Conservation (phyloP, 2,329 filamentous ascomycete species). For the Verruconis gallopava region DNA sequence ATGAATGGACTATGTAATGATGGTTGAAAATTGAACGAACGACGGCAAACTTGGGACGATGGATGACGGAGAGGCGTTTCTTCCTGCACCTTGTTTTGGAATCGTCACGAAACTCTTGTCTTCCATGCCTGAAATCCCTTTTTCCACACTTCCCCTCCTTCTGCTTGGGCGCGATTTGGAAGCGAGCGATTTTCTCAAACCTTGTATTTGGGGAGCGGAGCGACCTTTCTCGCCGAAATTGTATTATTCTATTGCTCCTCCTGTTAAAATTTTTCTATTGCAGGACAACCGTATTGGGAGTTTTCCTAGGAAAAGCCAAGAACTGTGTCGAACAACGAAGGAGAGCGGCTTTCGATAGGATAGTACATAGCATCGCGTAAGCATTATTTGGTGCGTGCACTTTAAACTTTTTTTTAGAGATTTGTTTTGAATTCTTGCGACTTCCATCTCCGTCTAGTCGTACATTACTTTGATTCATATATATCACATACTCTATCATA, state of each 20-base stretch:
- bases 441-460: no score
- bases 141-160: no score
- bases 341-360: no score
- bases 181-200: no score
- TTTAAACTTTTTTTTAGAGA: no score
- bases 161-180: no score
- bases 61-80: neutral
- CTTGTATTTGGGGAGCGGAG: neutral
- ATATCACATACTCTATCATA: neutral
- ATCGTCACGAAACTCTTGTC: no score
- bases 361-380: no score
- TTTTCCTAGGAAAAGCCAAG: neutral
- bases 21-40: neutral
- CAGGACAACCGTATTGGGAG: neutral
- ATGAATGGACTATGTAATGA: neutral
- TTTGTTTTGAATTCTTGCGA: no score
- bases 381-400: no score
- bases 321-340: neutral
- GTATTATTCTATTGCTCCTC: constrained; percentile 1
- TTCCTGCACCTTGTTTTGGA: no score
- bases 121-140: no score
- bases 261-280: neutral
- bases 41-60: neutral
- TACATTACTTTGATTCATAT: constrained; percentile 1
- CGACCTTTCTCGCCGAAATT: neutral